Base-by-base conservation (phyloP, 78 protist species). In the Dictyostelium firmibasis region DNA sequence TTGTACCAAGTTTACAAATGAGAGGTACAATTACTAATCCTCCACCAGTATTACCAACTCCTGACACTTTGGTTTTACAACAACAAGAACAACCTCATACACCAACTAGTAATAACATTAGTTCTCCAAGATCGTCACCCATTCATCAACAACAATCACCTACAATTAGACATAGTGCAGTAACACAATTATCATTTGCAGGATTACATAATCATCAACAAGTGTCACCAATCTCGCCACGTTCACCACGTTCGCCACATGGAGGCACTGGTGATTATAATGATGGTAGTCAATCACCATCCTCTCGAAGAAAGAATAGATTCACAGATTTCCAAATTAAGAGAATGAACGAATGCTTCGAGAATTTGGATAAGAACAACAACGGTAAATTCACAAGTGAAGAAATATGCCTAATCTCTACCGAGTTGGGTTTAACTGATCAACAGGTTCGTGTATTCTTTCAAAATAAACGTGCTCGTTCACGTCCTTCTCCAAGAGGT, bases 391-490 rank as follows among this genome's bases (percentile, higher is more conserved):
- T n/a, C 18, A 53, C 50, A 29, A 41, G 47, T 33, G 85, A 81
- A 11, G 85, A 81, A 33, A 53, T 81, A 20, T 14, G n/a, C 8
- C 74, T 11, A 16, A 53, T 81, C 33, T 2, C 74, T 5, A 18
- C 50, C 3, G 86, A 81, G 23, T 7, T 81, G 44, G 44, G 53
- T 2, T 33, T 81, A 20, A 81, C 69, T 4, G 86, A 81, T 27
- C 86, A 81, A 20, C 86, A 81, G 33, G 86, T 81, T 3, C 57
- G 60, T 41, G 47, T 81, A 20, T 81, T 27, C 62, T 81, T 81
- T 53, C 86, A 81, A 81, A 81, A 81, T 53, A 81, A 53, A 81
- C 25, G 74, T n/a, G 86, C 86, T 16, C 57, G 86, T 44, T 53
- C 75, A 33, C 57, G 86, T 33, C 82, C 82, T 13, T 76, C 82